Evolutionary conservation across 768 basidiomycete species (phyloP), one percentile per base, ranked within the genome.

Genomic region (Leccinellum rugosiceps): DNA sequence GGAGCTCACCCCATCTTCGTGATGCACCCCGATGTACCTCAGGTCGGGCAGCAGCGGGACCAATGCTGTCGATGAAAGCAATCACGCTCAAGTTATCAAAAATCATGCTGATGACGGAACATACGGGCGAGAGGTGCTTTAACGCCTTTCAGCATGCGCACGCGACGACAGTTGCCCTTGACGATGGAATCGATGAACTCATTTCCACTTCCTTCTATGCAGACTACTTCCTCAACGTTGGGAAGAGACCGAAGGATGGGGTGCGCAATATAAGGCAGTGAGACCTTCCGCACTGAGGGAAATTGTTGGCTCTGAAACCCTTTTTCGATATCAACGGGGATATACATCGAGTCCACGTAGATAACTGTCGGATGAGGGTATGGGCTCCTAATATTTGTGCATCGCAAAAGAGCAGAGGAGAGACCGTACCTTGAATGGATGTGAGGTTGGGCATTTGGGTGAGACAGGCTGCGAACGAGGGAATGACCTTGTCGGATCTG

Each of bases 211-310:
- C 57, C 61, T 14, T 63, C 38, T 2, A n/a, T 44, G 26, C 57
- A 62, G 19, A 26, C 48, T 26, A 61, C 57, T 41, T 57, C 34
- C 35, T 62, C 58, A 17, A 65, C 19, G 9, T 50, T 50, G 9
- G 49, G 60, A 44, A 56, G 63, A 10, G 50, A 56, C 23, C 50
- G 45, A 53, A 59, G 50, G 32, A 63, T 61, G 25, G 52, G 43
- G 21, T 58, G 56, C 7, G 54, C 58, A 21, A 51, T 52, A 11
- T 13, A 47, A 30, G 57, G 57, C 4, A 63, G 44, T 15, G 23
- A 30, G 23, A 61, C 57, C 26, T 23, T 65, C 46, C 46, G 52
- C 7, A 58, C 59, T 0, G 56, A 52, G 2, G 58, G 57, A 45
- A 65, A 58, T 55, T 6, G 50, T 46, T 43, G 45, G 2, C 58